Evolutionary conservation across 1,139 yeast species (phyloP).

Genomic region (Pichia sp.): DNA sequence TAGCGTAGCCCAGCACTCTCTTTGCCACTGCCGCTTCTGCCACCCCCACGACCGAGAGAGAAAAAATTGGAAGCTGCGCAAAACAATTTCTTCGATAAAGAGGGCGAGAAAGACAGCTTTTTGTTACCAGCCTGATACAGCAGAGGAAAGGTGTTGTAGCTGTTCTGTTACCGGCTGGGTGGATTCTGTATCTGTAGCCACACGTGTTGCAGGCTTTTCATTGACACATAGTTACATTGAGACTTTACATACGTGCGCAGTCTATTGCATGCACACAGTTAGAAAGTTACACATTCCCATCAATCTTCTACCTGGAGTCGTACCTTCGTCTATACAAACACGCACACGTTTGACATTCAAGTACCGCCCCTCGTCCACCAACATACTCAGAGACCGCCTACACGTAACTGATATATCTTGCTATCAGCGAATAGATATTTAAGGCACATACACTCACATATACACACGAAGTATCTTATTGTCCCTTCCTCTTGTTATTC

Average conservation of each 20-base stretch:
- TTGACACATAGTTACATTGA: neutral
- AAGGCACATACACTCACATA: neutral
- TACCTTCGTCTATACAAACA: too few relatives aligned
- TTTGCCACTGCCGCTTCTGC: too few relatives aligned
- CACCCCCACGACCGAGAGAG: neutral
- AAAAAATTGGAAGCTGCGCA: neutral
- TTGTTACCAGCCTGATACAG: neutral
- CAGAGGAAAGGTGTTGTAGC: neutral
- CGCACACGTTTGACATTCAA: too few relatives aligned
- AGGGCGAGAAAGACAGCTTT: neutral
- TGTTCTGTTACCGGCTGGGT: neutral
- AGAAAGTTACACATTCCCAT: too few relatives aligned
- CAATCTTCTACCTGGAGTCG: too few relatives aligned
- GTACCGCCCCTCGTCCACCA: neutral
- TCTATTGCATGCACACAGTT: too few relatives aligned
- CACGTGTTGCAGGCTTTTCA: neutral
- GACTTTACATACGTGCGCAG: too few relatives aligned
- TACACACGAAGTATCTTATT: too few relatives aligned
- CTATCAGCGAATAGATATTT: neutral
- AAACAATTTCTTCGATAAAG: neutral
- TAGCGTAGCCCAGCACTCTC: too few relatives aligned
- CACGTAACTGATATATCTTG: neutral
- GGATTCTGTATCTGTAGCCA: neutral
- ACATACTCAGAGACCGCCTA: neutral
- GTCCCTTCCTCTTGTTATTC: neutral